These are phyloP conservation scores for Ogataea philodendri DNA, from an alignment of 805 yeast species.

Conservation along the genomic window DNA sequence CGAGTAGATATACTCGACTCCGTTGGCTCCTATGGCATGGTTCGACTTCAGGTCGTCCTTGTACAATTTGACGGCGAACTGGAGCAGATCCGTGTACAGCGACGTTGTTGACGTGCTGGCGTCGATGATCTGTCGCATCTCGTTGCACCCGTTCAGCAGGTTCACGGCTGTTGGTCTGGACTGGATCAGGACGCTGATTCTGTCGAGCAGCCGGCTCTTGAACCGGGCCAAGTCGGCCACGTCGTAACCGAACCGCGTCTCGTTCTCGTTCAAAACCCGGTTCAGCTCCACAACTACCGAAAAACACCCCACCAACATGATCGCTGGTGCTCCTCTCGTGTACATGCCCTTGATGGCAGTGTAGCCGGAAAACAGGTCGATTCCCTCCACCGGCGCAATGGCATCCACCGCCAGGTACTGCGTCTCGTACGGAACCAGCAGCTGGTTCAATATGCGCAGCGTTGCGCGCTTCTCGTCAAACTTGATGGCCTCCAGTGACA, in stretches of 20 bases:
- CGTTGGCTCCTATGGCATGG: conserved; percentile 73
- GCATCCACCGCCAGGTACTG: conserved; percentile 59
- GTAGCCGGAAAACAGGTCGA: conserved; percentile 58
- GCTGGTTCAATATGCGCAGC: conserved; percentile 74
- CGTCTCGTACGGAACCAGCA: conserved; percentile 76
- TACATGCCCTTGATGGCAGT: conserved; percentile 86
- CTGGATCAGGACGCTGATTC: conserved; percentile 63
- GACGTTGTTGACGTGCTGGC: conserved; percentile 19
- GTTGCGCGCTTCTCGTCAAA: conserved; percentile 47
- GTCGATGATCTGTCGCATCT: conserved; percentile 37
- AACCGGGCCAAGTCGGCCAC: conserved; percentile 24
- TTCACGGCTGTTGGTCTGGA: conserved; percentile 97
- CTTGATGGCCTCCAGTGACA: conserved; percentile 62
- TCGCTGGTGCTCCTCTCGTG: conserved; percentile 98
- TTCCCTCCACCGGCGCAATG: conserved; percentile 62
- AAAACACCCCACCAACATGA: conserved; percentile 90
- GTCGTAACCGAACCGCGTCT: conserved; percentile 30
- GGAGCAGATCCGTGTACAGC: conserved; percentile 35
- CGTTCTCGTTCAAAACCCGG: conserved; percentile 30
- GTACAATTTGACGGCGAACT: conserved; percentile 55
- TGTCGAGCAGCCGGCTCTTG: conserved; percentile 38
- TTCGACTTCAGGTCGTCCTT: conserved; percentile 81
- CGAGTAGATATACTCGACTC: conserved; percentile 62
- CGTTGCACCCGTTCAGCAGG: conserved; percentile 68
- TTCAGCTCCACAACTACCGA: conserved; percentile 74